phyloP scores from a whole-genome alignment of 495 filamentous ascomycete genomes.

The Tetracladium setigerum region DNA sequence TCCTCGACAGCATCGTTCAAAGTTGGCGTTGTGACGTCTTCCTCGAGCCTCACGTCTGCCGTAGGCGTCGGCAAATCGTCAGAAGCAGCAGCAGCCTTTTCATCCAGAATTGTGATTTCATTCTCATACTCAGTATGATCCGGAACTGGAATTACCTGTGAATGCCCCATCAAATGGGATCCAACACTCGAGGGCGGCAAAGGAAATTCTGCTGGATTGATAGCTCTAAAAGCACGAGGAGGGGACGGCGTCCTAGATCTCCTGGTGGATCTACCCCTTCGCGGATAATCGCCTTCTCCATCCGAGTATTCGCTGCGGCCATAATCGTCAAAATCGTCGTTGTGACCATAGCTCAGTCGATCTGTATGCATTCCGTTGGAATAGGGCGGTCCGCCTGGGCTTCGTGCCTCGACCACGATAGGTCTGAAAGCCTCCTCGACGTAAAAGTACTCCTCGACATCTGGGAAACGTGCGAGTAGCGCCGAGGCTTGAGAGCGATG shows the following conservation, averaged over 20 bases:
- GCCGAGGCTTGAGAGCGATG: conserved; percentile 14
- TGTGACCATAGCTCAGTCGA: neutral
- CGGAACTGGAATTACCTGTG: too few relatives aligned
- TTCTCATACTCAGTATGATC: too few relatives aligned
- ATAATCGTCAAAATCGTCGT: neutral
- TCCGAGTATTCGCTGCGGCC: too few relatives aligned
- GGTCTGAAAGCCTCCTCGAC: conserved; percentile 2
- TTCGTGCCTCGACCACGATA: conserved; percentile 15
- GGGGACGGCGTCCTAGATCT: neutral
- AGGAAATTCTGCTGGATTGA: too few relatives aligned
- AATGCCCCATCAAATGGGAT: too few relatives aligned
- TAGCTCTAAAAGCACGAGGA: neutral
- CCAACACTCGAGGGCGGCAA: too few relatives aligned
- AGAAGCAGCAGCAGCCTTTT: too few relatives aligned
- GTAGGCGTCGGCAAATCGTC: too few relatives aligned
- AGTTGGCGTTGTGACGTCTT: too few relatives aligned
- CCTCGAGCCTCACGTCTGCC: too few relatives aligned
- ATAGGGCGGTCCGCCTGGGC: conserved; percentile 3
- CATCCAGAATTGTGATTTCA: too few relatives aligned
- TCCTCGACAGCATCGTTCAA: too few relatives aligned
- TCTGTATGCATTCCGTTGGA: neutral
- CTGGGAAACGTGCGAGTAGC: conserved; percentile 18
- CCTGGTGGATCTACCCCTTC: conserved; percentile 11
- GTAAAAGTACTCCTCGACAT: conserved; percentile 7
- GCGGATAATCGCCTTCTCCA: conserved; percentile 5